A percentile compares a stretch with the other conserved stretches of the same genome.
phyloP scores from a whole-genome alignment of 139 green algal species.

The Gonium pectorale region DNA sequence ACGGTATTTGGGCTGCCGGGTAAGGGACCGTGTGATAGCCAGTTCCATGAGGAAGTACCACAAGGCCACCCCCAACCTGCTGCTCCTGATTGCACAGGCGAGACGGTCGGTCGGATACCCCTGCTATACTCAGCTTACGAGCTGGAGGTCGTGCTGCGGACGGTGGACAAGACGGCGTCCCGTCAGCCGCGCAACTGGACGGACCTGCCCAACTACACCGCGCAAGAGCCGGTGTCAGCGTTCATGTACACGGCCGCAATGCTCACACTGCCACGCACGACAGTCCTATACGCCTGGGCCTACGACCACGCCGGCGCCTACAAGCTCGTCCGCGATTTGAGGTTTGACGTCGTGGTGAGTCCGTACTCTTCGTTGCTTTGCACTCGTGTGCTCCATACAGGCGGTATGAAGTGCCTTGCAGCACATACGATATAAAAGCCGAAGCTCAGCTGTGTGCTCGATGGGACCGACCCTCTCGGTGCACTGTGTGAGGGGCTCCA shows the following conservation, averaged over 20 bases:
- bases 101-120: not conserved
- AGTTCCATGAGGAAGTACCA: too few species aligned
- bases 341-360: not conserved
- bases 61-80: too few species aligned
- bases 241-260: not conserved
- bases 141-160: slow-evolving; percentile 23
- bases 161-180: not conserved
- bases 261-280: slow-evolving; percentile 8
- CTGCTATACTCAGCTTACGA: slow-evolving; percentile 16
- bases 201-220: not conserved
- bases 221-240: not conserved
- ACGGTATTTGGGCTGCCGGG: slow-evolving; percentile 18
- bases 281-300: not conserved
- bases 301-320: slow-evolving; percentile 18
- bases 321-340: not conserved
- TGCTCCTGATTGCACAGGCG: slow-evolving; percentile 16
- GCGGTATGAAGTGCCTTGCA: too few species aligned
- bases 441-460: too few species aligned
- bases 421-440: too few species aligned
- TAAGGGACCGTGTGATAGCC: too few species aligned
- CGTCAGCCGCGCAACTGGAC: not conserved
- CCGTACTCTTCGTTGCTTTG: too few species aligned
- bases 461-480: too few species aligned
- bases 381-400: too few species aligned
- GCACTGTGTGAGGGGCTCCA: too few species aligned